Evolutionary conservation across 129 eudicot genomes (phyloP), one percentile per base, ranked within the genome.

Genomic region (Artemisia tridentata): DNA sequence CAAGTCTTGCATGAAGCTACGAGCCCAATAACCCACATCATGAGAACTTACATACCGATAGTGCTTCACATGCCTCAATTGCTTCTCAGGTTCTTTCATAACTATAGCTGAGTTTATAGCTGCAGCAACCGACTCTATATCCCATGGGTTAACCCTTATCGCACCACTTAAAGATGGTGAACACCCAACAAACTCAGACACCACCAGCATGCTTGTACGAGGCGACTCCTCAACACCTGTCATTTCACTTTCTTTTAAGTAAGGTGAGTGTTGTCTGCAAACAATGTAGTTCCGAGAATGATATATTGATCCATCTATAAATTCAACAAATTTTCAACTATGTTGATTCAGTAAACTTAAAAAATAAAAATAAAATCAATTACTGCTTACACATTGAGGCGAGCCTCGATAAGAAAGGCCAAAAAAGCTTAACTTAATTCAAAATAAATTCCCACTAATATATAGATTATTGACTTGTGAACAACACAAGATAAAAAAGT

Each of bases 121-220:
- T 72, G 79, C 91, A 43, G 91, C 93, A 23, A 91, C 97, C 1
- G 96, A 78, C 55, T 88, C 93, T 47, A 82, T 79, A 75, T 91
- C 87, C 97, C 97, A 91, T 7, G 97, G 97, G 74, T 91, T 91
- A 6, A 91, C 90, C 71, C 97, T 84, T 17, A 91, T 86, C 58
- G 97, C 97, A 67, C 97, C 96, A 49, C 96, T 88, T 56, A 91
- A 73, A 59, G 97, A 91, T 5, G 97, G 97, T 1, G 97, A 91
- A 74, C 97, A 91, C 19, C 97, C 97, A 5, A 91, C 83, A 65
- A 91, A 91, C 71, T 91, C 97, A 0, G 97, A 91, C 75, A 91
- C 96, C 23, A 91, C 87, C 31, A 91, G 74, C 87, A 85, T 81
- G 80, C 97, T 86, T 15, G 91, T 91, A 23, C 77, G 87, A 65